Base-by-base conservation (phyloP, 2,329 filamentous ascomycete genomes). In the Blumeria hordei region DNA sequence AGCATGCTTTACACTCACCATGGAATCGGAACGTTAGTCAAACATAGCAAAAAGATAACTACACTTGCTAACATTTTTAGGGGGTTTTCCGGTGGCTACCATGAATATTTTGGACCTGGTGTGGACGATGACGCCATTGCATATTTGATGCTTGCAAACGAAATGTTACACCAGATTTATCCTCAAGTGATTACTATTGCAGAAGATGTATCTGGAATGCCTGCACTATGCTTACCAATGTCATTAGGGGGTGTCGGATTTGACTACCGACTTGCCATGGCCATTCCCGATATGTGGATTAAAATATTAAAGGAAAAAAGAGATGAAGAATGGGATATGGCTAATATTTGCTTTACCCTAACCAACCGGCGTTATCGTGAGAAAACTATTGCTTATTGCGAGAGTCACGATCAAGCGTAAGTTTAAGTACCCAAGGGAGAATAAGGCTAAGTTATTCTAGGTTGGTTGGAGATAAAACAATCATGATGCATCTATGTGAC, bases 401-500 rank as follows among this genome's bases (percentile, higher is more conserved):
- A 98, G 67, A 94, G 86, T 62, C 92, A 98, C 66, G 92, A 98
- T 64, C 92, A 98, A 77, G 88, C 92, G 83, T 93, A 75, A 72
- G 85, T 58, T 54, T 35, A 28, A 3, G 7, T n/a, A n/a, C 47
- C 45, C 21, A 18, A 36, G 14, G 37, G 34, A 28, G 8, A 32
- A 21, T 11, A 10, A 50, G 49, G 37, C 61, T 65, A 59, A 67
- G 56, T 51, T n/a, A 41, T n/a, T 41, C 2, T 62, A 93, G 87
- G 3, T 77, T 98, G 50, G 92, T 98, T 36, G 92, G 92, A 44
- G 92, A 98, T 72, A 98, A 98, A 70, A 84, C 87, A 0, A 73
- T 98, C 49, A 87, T 98, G 75, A 94, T 98, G 83, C 94, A 94
- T 77, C 82, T 98, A 51, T 95, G 88, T 67, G 92, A 98, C 67